Evolutionary conservation across 495 filamentous ascomycete genomes (phyloP), one percentile per base, ranked within the genome.

Genomic region (Friedmanniomyces endolithicus): DNA sequence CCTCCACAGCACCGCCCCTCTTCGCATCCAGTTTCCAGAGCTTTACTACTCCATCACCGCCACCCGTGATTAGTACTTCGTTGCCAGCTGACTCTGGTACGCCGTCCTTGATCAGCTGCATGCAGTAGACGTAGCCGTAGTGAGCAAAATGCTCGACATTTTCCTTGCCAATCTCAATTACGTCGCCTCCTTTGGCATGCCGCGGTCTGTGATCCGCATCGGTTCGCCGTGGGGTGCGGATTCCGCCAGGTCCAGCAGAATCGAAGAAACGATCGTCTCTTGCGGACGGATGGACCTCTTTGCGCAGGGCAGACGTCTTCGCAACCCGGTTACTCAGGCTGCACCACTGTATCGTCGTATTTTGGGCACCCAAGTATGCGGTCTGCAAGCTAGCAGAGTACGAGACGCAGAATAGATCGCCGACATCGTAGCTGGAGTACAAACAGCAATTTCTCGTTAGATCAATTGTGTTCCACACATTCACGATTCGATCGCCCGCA

Each of bases 251-350:
- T 1, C 88, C 87, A 50, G 81, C 75, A 0, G 92, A 96, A 67
- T 98, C 92, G 62, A 98, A 98, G 70, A 98, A 98, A 16, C 85
- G 78, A 69, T 96, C 87, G 24, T 84, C 88, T n/a, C 90, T 75
- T 51, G 81, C 76, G 3, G 84, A 84, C 2, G 88, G 87, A 61
- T 95, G 88, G 11, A 14, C 45, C 20, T 17, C 27, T 17, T 27
- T 23, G 2, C 12, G 29, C 14, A 9, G 24, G 12, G 77, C 78
- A 4, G 78, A 74, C 4, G 81, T 34, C 79, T 75, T 41, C 83
- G 80, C 1, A 72, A 68, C n/a, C 79, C 76, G 24, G 75, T 73
- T 20, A 74, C 68, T 76, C 23, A 84, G 64, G 64, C 81, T 74
- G 59, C 78, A 84, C 82, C 82, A 85, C 74, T 84, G 90, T 40